phyloP scores from a whole-genome alignment of 805 yeast species.

The Candida corydali region DNA sequence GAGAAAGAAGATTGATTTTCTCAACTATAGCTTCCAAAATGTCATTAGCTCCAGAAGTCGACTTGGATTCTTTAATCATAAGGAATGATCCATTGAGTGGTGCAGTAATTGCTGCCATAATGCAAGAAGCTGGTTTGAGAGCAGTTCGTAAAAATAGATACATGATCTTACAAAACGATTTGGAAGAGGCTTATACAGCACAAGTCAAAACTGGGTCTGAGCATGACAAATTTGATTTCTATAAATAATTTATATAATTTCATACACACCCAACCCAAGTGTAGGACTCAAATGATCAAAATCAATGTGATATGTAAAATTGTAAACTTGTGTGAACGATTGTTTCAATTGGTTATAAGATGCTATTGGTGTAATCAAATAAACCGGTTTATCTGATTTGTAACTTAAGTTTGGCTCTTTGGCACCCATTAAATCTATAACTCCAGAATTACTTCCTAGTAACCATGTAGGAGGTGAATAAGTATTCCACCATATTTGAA shows the following conservation, averaged over 20 bases:
- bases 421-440: slow-evolving; percentile 52
- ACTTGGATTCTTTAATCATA: slow-evolving; percentile 87
- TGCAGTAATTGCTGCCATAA: slow-evolving; percentile 95
- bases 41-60: slow-evolving; percentile 98
- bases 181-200: slow-evolving; percentile 95
- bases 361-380: slow-evolving; percentile 38
- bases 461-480: slow-evolving; percentile 94
- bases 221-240: slow-evolving; percentile 96
- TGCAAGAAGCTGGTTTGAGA: slow-evolving; percentile 99
- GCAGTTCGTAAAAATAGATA: slow-evolving; percentile 98
- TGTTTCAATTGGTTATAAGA: slow-evolving; percentile 22
- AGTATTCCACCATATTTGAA: slow-evolving; percentile 87
- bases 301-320: slow-evolving; percentile 52
- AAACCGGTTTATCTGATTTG: slow-evolving; percentile 9
- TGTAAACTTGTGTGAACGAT: slow-evolving; percentile 20
- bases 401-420: background rate
- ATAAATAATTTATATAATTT: slow-evolving; percentile 53
- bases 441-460: slow-evolving; percentile 31
- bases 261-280: slow-evolving; percentile 66
- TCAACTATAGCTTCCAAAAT: slow-evolving; percentile 94
- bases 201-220: slow-evolving; percentile 96
- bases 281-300: slow-evolving; percentile 66
- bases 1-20: slow-evolving; percentile 96
- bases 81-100: slow-evolving; percentile 98
- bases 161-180: slow-evolving; percentile 90